Percentiles rank a stretch among this genome's conserved stretches.
phyloP scores from a whole-genome alignment of 208 protist genomes.

The Leishmania tarentolae region DNA sequence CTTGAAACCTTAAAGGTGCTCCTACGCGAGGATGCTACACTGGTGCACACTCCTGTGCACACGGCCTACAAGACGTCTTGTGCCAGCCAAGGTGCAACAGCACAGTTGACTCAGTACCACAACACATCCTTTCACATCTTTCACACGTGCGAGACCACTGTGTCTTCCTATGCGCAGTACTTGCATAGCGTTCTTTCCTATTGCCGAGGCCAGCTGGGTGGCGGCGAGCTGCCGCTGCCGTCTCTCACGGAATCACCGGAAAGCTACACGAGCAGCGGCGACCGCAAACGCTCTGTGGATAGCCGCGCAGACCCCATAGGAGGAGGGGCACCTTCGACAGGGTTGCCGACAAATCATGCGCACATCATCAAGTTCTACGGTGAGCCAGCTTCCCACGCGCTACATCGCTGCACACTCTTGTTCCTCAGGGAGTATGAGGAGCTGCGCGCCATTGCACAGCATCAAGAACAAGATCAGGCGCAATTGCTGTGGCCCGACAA shows the following conservation, averaged over 20 bases:
- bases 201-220: slow-evolving; percentile 28
- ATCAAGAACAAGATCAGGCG: slow-evolving; percentile 12
- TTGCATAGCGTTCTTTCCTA: slow-evolving; percentile 27
- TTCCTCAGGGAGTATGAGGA: slow-evolving; percentile 71
- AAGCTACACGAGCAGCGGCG: neutral
- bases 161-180: slow-evolving; percentile 29
- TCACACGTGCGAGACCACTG: slow-evolving; percentile 38
- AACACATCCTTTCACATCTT: slow-evolving; percentile 21
- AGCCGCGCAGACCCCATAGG: too few species aligned
- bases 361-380: slow-evolving; percentile 77
- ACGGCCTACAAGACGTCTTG: neutral
- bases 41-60: neutral
- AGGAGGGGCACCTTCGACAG: neutral
- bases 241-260: slow-evolving; percentile 3
- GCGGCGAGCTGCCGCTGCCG: slow-evolving; percentile 12
- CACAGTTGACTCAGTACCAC: neutral
- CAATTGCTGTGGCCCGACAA: neutral
- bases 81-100: neutral
- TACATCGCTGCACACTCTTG: slow-evolving; percentile 46
- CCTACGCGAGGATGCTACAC: slow-evolving; percentile 25
- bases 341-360: slow-evolving; percentile 14
- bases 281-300: neutral
- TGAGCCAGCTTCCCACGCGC: slow-evolving; percentile 39
- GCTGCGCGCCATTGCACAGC: slow-evolving; percentile 3
- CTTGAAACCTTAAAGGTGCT: slow-evolving; percentile 58